Conservation (phyloP, 1,139 yeast species). For the Fermentozyma sake region DNA sequence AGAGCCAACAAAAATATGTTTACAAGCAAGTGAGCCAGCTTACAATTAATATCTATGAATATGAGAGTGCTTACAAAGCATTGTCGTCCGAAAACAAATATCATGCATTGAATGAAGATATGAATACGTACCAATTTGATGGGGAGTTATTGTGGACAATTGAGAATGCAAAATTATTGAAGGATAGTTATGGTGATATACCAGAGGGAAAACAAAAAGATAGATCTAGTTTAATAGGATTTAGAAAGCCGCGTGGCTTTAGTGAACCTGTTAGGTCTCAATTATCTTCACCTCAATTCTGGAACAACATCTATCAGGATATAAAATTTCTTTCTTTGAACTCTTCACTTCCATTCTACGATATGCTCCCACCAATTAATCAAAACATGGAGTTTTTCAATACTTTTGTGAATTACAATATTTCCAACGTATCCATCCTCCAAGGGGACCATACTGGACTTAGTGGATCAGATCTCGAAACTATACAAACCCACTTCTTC, state of each 20-base stretch:
- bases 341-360: slow-evolving; percentile 17
- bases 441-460: slow-evolving; percentile 6
- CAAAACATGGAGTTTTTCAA: slow-evolving; percentile 21
- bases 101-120: slow-evolving; percentile 1
- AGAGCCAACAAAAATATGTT: not conserved
- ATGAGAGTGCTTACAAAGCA: no score
- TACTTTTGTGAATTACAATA: slow-evolving; percentile 27
- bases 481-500: slow-evolving; percentile 16
- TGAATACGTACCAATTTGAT: slow-evolving; percentile 1
- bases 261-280: slow-evolving; percentile 7
- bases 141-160: slow-evolving; percentile 1
- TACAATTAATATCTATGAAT: no score
- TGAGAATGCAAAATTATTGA: slow-evolving; percentile 1
- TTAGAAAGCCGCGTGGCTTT: slow-evolving; percentile 1
- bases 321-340: slow-evolving; percentile 20
- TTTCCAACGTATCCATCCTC: slow-evolving; percentile 19
- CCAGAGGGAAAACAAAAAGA: no score
- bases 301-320: slow-evolving; percentile 34
- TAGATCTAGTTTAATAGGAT: no score
- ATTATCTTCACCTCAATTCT: slow-evolving; percentile 22
- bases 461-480: slow-evolving; percentile 9
- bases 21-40: no score
- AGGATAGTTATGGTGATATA: slow-evolving; percentile 2
- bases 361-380: slow-evolving; percentile 26
- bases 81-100: no score